These are phyloP conservation scores for Kitagawia praeruptora DNA, from an alignment of 129 eudicot genomes.

Conservation along the genomic window DNA sequence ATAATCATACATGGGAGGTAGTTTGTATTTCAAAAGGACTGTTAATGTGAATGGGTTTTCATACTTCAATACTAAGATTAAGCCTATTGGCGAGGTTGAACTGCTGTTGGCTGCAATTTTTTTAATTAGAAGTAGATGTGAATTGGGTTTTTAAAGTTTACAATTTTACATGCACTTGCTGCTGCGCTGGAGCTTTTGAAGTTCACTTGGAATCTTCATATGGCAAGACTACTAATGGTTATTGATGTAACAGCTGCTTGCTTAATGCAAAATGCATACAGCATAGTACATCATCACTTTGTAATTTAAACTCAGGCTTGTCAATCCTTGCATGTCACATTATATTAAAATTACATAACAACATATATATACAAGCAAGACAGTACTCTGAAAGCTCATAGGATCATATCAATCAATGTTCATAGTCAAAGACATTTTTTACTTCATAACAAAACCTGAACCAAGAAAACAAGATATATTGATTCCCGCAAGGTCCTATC, in stretches of 20 bases:
- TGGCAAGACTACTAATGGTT: neutral
- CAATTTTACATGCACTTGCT: neutral
- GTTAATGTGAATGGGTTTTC: too few species aligned
- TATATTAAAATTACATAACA: conserved; percentile 14
- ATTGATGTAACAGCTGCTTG: neutral
- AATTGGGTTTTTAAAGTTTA: too few species aligned
- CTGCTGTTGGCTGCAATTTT: too few species aligned
- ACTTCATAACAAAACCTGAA: conserved; percentile 32
- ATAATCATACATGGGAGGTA: too few species aligned
- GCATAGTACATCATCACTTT: neutral
- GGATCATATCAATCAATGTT: conserved; percentile 20
- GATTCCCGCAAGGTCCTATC: conserved; percentile 18
- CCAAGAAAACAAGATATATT: conserved; percentile 23
- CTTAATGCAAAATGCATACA: neutral
- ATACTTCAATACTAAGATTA: too few species aligned
- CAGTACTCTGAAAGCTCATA: conserved; percentile 12
- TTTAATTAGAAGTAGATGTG: too few species aligned
- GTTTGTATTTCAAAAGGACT: too few species aligned
- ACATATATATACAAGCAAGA: conserved; percentile 36
- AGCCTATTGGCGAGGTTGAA: too few species aligned
- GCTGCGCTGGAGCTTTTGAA: neutral
- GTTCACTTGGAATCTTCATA: neutral
- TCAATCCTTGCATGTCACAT: conserved; percentile 11
- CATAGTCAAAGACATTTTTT: conserved; percentile 18
- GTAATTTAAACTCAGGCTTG: neutral